A percentile compares a stretch with the other conserved stretches of the same genome.
Evolutionary conservation across 352 stramenopile genomes (phyloP).

Genomic region (Globisporangium spinosum): DNA sequence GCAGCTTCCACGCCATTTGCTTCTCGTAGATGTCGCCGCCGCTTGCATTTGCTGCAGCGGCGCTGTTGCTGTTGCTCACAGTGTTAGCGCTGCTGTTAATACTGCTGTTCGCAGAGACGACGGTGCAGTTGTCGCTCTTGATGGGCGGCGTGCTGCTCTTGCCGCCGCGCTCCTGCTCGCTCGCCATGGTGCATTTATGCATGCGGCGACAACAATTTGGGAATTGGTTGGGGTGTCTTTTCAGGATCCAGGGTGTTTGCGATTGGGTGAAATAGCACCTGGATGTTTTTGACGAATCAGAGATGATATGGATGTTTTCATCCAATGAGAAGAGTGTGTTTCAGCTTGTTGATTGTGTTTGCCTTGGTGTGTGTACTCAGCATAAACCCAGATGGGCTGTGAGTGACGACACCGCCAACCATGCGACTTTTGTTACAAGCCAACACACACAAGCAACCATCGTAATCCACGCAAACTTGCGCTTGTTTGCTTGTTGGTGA

Average conservation of each 20-base stretch:
- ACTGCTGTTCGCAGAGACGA: not conserved
- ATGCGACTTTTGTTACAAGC: not conserved
- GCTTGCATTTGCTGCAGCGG: not conserved
- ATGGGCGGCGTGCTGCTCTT: constrained; percentile 17
- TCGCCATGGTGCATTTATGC: not conserved
- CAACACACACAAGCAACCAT: not conserved
- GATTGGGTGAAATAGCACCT: not conserved
- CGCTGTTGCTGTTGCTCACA: not conserved
- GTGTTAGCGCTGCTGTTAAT: not conserved
- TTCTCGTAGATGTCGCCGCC: constrained; percentile 45
- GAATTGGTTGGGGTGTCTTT: constrained; percentile 3
- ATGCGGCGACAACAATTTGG: not conserved
- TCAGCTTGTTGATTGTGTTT: not conserved
- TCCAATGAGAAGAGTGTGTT: not conserved
- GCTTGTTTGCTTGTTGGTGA: not conserved
- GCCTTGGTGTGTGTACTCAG: not conserved
- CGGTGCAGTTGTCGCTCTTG: constrained; percentile 18
- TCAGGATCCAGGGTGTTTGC: not conserved
- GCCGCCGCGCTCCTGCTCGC: constrained; percentile 20
- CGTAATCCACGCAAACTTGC: not conserved
- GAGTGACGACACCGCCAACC: not conserved
- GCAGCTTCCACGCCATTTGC: constrained; percentile 56
- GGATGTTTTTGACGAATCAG: not conserved
- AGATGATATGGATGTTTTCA: not conserved
- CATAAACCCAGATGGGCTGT: not conserved